Conservation (phyloP, 495 filamentous ascomycete species). For the Neurospora sp. region DNA sequence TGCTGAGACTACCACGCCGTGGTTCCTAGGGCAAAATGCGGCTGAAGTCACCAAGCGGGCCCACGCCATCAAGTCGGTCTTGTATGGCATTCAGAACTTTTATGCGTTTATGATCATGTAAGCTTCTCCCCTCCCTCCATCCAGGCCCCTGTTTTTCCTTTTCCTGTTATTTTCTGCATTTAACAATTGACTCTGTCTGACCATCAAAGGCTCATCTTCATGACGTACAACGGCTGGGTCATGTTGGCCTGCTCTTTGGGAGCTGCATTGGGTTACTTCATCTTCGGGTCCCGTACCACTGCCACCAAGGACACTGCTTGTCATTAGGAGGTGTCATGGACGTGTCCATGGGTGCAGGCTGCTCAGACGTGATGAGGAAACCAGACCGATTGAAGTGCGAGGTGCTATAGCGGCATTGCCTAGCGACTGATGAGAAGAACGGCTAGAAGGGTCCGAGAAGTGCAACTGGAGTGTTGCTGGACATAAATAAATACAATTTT, state of each 20-base stretch:
- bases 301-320: constrained; percentile 80
- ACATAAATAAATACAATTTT: background rate
- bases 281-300: constrained; percentile 61
- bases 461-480: background rate
- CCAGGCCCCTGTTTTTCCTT: no score
- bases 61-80: constrained; percentile 64
- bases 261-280: constrained; percentile 77
- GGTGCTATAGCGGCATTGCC: background rate
- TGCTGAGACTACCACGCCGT: constrained; percentile 41
- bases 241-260: constrained; percentile 89
- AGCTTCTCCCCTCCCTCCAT: constrained; percentile 23
- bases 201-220: constrained; percentile 77
- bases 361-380: background rate
- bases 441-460: background rate
- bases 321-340: constrained; percentile 45
- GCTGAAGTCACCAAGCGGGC: constrained; percentile 47
- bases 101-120: constrained; percentile 99
- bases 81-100: constrained; percentile 93
- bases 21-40: constrained; percentile 41
- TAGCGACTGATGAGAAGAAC: background rate
- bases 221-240: constrained; percentile 98
- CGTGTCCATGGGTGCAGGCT: background rate
- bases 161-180: no score
- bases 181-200: background rate
- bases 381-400: background rate